Base-by-base conservation (phyloP, 495 filamentous ascomycete species). In the Trichoderma orchidacearum region DNA sequence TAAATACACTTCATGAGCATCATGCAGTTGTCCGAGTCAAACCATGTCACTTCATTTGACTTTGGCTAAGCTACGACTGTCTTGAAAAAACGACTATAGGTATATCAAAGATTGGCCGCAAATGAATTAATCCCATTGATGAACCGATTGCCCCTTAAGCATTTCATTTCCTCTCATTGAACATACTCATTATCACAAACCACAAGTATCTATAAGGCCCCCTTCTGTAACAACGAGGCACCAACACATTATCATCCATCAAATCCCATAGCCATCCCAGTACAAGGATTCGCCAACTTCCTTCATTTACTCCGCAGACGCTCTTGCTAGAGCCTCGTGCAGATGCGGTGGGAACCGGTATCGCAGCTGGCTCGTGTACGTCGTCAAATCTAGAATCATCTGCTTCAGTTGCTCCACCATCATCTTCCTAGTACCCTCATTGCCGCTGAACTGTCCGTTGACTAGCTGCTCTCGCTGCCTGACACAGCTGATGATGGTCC, bases 311-410 rank as follows among this genome's bases (percentile, higher is more conserved):
- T 93, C 88, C 50, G 83, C 80, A 34, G 84, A 87, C 28, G 83
- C 87, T 63, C 81, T 75, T 59, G 87, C 89, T 63, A 96, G 70
- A 53, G 80, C 85, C 72, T 95, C 90, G 70, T 89, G 89, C 32
- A 95, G 78, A 54, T 78, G 70, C 30, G 72, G 73, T 56, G 78
- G 78, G 67, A 96, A 75, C 58, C 91, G 83, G 69, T 95, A 98
- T 66, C 89, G 84, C 62, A 98, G 80, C 78, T 95, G 84, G 28
- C 93, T 91, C 13, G 92, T 92, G 73, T 96, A 98, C 31, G 94
- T 83, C 77, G 92, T 94, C 56, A 95, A 67, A 70, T 96, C 93
- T 64, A 87, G 85, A 52, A 84, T 89, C 64, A 82, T 86, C 62
- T 84, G 79, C 68, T 85, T 80, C 61, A 95, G 71, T 61, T 84